Base-by-base conservation (phyloP, 805 yeast species). In the Deakozyma indianensis region DNA sequence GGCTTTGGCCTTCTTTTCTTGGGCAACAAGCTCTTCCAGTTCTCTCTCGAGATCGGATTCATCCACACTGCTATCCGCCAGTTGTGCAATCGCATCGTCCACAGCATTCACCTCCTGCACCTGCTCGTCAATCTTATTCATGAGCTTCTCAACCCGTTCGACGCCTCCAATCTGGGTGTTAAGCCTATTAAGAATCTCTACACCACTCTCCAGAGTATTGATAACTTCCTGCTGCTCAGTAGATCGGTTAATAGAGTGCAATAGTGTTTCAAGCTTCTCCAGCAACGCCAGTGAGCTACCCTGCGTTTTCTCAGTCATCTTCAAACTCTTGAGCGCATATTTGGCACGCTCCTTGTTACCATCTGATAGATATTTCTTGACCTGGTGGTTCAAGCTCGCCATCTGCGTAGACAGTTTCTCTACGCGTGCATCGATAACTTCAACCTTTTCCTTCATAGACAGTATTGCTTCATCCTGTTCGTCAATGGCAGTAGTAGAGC, bases 141-240 rank as follows among this genome's bases (percentile, higher is more conserved):
- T 25, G 73, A 71, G 55, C 83, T 83, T 48, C 80, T 83, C 49
- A 83, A 64, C 0, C 92, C 94, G 0, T 79, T 92, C 51, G 80
- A 72, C 0, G 87, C 90, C 4, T 77, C 78, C 4, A 77, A 57
- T 28, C 66, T 63, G 18, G 11, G 18, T n/a, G 38, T 32, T 32
- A n/a, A 32, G 11, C 11, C 5, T n/a, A 9, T 14, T 20, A 14
- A 32, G 16, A n/a, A 32, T 32, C 7, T 32, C 38, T 5, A 32
- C 38, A 32, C 38, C 38, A n/a, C 18, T n/a, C 38, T 32, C 38
- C 18, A 32, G 38, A 7, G 38, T 32, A 4, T 32, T 20, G 4
- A 32, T 14, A 9, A 32, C 18, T 7, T n/a, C 38, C 38, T 32
- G 11, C 38, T 32, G 38, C 16, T 32, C 38, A 32, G 38, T 11